These are phyloP conservation scores for Camelina neglecta DNA, from an alignment of 345 rosid species.

Conservation along the genomic window DNA sequence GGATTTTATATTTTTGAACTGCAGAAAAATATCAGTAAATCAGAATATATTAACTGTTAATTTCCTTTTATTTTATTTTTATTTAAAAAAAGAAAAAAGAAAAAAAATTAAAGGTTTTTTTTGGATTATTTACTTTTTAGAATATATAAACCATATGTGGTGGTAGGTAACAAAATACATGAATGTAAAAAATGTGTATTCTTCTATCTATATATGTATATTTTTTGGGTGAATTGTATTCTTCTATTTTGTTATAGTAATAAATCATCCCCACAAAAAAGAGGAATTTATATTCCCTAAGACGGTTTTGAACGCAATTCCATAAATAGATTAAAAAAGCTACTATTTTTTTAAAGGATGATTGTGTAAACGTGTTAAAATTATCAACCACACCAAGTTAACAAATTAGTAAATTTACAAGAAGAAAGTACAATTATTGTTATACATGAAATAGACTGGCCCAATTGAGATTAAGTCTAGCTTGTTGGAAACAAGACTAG, in stretches of 20 bases:
- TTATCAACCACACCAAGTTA: not conserved
- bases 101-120: not conserved
- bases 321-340: not conserved
- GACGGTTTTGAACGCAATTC: not conserved
- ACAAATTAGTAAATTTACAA: not conserved
- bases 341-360: not conserved
- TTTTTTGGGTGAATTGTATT: not conserved
- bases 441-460: not conserved
- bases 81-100: not conserved
- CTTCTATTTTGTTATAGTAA: not conserved
- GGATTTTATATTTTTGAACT: not conserved
- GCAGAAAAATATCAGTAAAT: not conserved
- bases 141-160: not conserved
- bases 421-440: not conserved
- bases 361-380: not conserved
- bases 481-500: not conserved
- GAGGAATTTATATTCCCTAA: not conserved
- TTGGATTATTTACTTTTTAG: not conserved
- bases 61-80: not conserved
- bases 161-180: constrained; percentile 10
- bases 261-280: not conserved
- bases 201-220: not conserved
- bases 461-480: not conserved
- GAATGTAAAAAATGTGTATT: not conserved
- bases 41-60: no score